Percentiles rank a stretch among this genome's conserved stretches.
phyloP scores from a whole-genome alignment of 176 grass and related monocot species.

The Oropetium thomaeum region DNA sequence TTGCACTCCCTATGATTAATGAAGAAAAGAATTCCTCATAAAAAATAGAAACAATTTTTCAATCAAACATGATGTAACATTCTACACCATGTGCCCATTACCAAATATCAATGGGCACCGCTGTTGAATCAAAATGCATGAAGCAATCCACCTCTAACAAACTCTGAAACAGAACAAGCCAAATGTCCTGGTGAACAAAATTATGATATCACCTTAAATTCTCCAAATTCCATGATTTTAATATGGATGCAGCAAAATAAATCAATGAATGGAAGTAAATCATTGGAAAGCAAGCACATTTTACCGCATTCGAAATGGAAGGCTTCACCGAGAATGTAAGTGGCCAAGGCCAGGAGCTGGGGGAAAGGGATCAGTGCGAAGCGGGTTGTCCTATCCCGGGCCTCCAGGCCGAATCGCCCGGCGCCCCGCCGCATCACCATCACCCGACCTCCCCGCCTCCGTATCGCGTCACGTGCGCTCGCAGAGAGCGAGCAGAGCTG shows the following conservation, averaged over 20 bases:
- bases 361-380: neutral
- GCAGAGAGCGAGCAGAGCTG: neutral
- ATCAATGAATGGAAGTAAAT: neutral
- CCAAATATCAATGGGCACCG: conserved; percentile 3
- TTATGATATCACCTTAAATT: neutral
- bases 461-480: neutral
- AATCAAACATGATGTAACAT: neutral
- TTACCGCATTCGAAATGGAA: neutral
- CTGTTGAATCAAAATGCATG: conserved; percentile 16
- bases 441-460: no score
- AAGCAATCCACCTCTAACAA: neutral
- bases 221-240: neutral
- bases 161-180: neutral
- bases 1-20: no score
- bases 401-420: neutral
- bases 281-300: neutral
- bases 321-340: neutral
- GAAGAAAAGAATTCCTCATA: no score
- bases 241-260: neutral
- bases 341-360: neutral
- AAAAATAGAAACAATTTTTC: neutral
- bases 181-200: neutral
- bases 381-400: neutral
- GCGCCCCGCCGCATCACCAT: neutral
- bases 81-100: neutral